Base-by-base conservation (phyloP, 225 moss, liverwort and hornwort species). In the Marchantia paleacea region DNA sequence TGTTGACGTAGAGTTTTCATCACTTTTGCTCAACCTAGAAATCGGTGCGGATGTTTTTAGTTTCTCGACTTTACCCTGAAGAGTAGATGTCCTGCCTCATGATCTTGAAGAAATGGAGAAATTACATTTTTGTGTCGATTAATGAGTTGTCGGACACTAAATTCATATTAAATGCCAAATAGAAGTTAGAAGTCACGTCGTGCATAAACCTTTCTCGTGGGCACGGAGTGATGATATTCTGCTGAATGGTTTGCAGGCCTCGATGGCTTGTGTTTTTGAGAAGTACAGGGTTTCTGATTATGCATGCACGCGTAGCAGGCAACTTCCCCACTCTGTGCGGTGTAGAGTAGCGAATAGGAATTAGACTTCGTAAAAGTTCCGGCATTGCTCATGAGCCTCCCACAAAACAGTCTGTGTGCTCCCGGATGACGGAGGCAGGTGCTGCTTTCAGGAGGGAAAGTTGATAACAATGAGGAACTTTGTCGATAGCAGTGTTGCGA, bases 231-330 rank as follows among this genome's bases (percentile, higher is more conserved):
- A 75, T 75, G 28, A 26, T 31, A 55, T 57, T 57, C 13, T 28
- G 24, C 24, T 29, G 29, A 75, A 57, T 52, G 72, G 9, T 75
- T 58, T 75, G 75, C 55, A 75, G 57, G 55, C 75, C 75, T 75
- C 24, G 55, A 55, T 75, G 55, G 75, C 30, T 55, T 57, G 55
- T 57, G 15, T 28, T 57, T 57, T 75, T 18, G 28, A 72, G 55
- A 75, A 75, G 75, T 57, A 58, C 55, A 39, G 53, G 28, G 74
- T 54, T 55, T 75, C 75, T 75, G 57, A 22, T 52, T 15, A 49
- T 74, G 55, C n/a, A 57, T 30, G 55, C 75, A 70, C 29, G 55
- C 13, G 18, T 30, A 52, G 26, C 8, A 55, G 53, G 28, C n/a
- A 57, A 28, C 9, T 13, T 57, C 55, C 57, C 75, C 75, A 30